Evolutionary conservation across 2,329 filamentous ascomycete genomes (phyloP).

Genomic region (Lachnum nothofagi): DNA sequence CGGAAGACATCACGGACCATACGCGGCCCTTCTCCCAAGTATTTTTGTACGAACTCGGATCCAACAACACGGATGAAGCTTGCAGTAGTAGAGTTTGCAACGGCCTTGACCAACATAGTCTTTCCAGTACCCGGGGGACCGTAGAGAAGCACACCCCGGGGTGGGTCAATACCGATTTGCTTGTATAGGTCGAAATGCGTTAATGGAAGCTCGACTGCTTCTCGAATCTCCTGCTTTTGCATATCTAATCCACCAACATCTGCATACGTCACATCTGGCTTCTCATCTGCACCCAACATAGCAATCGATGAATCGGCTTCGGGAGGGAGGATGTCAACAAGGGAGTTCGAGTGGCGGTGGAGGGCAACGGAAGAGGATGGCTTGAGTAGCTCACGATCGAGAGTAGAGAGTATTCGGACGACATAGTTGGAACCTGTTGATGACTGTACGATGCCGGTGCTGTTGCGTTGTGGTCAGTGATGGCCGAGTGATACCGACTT

Average conservation of each 20-base stretch:
- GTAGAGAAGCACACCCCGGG: constrained; percentile 91
- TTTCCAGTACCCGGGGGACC: constrained; percentile 94
- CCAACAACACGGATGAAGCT: constrained; percentile 98
- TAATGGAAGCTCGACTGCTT: constrained; percentile 92
- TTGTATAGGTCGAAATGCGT: constrained; percentile 98
- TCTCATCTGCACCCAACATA: constrained; percentile 94
- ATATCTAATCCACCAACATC: constrained; percentile 97
- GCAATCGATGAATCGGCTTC: constrained; percentile 98
- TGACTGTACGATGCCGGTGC: constrained; percentile 96
- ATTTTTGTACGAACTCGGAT: constrained; percentile 98
- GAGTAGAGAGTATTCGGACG: constrained; percentile 93
- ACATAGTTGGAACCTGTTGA: constrained; percentile 99
- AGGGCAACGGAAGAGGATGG: constrained; percentile 95
- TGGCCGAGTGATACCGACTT: not conserved
- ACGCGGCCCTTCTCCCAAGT: constrained; percentile 91
- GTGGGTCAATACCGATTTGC: constrained; percentile 98
- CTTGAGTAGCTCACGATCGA: constrained; percentile 97
- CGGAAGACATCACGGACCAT: constrained; percentile 99
- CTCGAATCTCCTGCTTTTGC: constrained; percentile 99
- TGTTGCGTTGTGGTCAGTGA: constrained; percentile 44
- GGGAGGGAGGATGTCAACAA: constrained; percentile 97
- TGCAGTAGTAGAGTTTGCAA: constrained; percentile 95
- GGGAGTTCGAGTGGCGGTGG: constrained; percentile 95
- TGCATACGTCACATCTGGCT: constrained; percentile 95
- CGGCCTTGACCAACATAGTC: constrained; percentile 96